phyloP scores from a whole-genome alignment of 164 flowering plant species.

The Macadamia tetraphylla region DNA sequence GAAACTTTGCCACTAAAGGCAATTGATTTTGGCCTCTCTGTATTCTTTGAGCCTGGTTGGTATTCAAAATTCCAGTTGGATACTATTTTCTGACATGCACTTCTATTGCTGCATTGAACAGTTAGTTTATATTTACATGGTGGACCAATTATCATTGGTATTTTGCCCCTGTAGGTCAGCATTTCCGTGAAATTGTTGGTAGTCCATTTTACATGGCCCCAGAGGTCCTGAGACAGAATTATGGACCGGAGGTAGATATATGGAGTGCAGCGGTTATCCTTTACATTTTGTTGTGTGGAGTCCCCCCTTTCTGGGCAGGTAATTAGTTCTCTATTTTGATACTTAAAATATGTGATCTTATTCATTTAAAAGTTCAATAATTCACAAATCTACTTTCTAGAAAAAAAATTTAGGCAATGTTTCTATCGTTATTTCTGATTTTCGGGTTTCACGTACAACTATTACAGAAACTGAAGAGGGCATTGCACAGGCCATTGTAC shows the following conservation, averaged over 20 bases:
- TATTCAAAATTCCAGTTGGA: not conserved
- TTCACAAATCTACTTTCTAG: not conserved
- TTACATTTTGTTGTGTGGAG: conserved; percentile 77
- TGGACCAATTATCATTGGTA: not conserved
- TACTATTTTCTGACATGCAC: not conserved
- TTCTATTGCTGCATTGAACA: not conserved
- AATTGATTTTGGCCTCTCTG: conserved; percentile 73
- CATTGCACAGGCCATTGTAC: conserved; percentile 76
- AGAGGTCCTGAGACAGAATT: conserved; percentile 65
- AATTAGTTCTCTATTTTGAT: not conserved
- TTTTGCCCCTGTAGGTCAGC: conserved; percentile 43
- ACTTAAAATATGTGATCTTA: not conserved
- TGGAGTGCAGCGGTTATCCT: conserved; percentile 90
- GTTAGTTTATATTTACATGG: not conserved
- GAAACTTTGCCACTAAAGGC: conserved; percentile 46
- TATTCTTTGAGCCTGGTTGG: conserved; percentile 56
- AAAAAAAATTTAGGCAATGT: too few relatives aligned
- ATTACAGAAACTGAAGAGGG: conserved; percentile 80
- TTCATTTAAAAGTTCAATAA: not conserved
- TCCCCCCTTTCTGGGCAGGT: conserved; percentile 97
- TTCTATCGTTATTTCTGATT: conserved; percentile 3
- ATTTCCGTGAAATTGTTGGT: conserved; percentile 76
- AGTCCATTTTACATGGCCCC: conserved; percentile 96
- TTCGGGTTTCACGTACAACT: not conserved
- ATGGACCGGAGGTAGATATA: conserved; percentile 72